These are phyloP conservation scores for Capsella rubella DNA, from an alignment of 441 rosid genomes.

Conservation along the genomic window DNA sequence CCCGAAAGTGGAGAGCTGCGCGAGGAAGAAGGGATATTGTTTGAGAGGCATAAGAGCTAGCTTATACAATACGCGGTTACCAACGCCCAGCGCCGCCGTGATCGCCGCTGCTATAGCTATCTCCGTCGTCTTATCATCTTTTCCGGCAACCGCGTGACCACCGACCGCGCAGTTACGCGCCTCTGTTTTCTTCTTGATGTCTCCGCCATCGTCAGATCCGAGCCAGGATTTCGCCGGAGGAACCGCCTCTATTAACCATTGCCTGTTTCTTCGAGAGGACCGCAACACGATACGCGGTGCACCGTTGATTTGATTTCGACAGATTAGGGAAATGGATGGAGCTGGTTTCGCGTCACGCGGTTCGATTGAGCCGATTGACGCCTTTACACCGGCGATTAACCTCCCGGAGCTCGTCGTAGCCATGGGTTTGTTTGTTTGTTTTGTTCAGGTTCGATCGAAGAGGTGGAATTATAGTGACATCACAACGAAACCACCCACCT, in stretches of 20 bases:
- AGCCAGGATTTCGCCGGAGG: constrained; percentile 46
- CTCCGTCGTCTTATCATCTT: constrained; percentile 49
- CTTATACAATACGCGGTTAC: constrained; percentile 85
- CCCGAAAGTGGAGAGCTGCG: constrained; percentile 97
- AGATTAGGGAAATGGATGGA: constrained; percentile 40
- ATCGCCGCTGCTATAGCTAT: constrained; percentile 67
- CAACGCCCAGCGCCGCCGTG: constrained; percentile 83
- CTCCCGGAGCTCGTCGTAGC: constrained; percentile 61
- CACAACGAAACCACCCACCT: constrained; percentile 1
- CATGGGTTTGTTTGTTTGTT: constrained; percentile 47
- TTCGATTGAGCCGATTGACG: constrained; percentile 31
- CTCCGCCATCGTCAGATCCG: constrained; percentile 51
- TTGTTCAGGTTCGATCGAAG: background rate
- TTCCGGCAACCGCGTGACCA: constrained; percentile 43
- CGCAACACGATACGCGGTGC: constrained; percentile 47
- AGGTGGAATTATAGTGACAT: constrained; percentile 23
- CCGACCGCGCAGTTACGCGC: constrained; percentile 22
- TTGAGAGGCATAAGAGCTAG: constrained; percentile 88
- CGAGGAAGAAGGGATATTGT: constrained; percentile 91
- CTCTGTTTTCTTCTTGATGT: constrained; percentile 29
- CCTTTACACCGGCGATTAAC: constrained; percentile 46
- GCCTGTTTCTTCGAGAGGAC: constrained; percentile 38
- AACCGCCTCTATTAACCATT: constrained; percentile 44
- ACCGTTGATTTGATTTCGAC: constrained; percentile 39
- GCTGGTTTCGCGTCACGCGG: constrained; percentile 37